Percentiles rank a stretch among this genome's conserved stretches.
Evolutionary conservation across 768 basidiomycete genomes (phyloP).

Genomic region (Rhodotorula paludigena): DNA sequence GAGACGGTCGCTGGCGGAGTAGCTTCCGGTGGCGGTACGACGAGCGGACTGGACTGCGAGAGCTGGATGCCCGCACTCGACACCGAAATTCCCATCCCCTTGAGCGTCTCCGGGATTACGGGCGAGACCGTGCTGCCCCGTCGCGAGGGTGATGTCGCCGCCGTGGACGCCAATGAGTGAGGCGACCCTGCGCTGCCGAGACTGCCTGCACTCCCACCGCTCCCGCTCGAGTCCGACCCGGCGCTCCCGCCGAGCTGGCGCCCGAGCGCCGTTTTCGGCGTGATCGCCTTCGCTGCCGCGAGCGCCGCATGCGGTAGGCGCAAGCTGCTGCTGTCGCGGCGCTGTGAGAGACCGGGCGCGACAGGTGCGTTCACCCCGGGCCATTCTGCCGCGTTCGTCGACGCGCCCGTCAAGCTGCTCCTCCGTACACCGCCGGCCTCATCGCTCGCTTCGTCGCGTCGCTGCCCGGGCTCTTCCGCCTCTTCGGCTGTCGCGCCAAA

Average conservation of each 20-base stretch:
- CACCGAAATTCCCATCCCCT: slow-evolving; percentile 25
- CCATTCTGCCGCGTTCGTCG: background rate
- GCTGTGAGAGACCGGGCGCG: background rate
- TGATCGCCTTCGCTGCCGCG: background rate
- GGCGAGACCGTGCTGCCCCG: background rate
- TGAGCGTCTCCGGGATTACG: background rate
- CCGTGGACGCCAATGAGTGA: background rate
- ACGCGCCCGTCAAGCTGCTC: background rate
- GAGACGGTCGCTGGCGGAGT: background rate
- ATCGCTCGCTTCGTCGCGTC: background rate
- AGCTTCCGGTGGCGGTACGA: background rate
- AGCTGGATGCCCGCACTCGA: slow-evolving; percentile 25
- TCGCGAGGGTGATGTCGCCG: background rate
- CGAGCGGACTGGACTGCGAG: slow-evolving; percentile 2
- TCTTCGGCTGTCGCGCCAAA: slow-evolving; percentile 7
- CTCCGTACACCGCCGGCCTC: too few relatives aligned
- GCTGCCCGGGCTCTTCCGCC: background rate
- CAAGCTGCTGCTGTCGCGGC: background rate
- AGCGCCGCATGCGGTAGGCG: background rate
- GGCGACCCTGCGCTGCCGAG: background rate
- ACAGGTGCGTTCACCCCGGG: too few relatives aligned
- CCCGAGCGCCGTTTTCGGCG: background rate
- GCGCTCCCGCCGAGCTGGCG: background rate
- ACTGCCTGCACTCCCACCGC: background rate
- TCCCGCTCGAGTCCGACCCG: background rate